Evolutionary conservation across 768 basidiomycete species (phyloP).

Genomic region (Boletus insuetus): DNA sequence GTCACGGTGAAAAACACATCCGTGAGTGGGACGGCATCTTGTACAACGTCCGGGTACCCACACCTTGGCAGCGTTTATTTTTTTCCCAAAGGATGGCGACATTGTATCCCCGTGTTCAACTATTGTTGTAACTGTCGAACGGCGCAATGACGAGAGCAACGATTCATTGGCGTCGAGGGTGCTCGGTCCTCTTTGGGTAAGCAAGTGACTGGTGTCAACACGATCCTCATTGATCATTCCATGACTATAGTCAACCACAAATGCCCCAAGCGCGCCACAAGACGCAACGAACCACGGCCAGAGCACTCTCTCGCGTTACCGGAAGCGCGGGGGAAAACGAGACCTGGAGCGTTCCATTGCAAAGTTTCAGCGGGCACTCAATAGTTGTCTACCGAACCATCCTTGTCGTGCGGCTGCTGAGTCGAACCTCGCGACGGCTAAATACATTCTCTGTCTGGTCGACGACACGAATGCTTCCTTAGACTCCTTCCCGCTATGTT

Average conservation of each 20-base stretch:
- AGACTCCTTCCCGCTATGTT: slow-evolving; percentile 22
- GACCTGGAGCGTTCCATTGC: background rate
- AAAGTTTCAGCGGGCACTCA: background rate
- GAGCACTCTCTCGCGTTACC: background rate
- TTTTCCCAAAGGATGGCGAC: background rate
- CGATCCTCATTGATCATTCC: too few relatives aligned
- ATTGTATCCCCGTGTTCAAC: background rate
- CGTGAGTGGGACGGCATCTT: background rate
- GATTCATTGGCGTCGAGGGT: too few relatives aligned
- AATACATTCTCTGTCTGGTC: background rate
- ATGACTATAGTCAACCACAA: background rate
- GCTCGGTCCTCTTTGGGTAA: background rate
- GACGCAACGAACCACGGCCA: background rate
- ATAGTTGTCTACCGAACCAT: background rate
- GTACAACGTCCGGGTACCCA: background rate
- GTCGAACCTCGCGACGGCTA: background rate
- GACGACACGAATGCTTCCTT: background rate
- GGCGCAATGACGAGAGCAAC: background rate
- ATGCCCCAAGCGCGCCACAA: background rate
- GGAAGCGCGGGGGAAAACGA: background rate
- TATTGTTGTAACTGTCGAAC: background rate
- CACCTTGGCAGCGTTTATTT: background rate
- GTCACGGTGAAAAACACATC: background rate
- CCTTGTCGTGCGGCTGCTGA: background rate
- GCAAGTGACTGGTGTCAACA: background rate